Conservation (phyloP, 441 rosid genomes). For the Corymbia citriodora region DNA sequence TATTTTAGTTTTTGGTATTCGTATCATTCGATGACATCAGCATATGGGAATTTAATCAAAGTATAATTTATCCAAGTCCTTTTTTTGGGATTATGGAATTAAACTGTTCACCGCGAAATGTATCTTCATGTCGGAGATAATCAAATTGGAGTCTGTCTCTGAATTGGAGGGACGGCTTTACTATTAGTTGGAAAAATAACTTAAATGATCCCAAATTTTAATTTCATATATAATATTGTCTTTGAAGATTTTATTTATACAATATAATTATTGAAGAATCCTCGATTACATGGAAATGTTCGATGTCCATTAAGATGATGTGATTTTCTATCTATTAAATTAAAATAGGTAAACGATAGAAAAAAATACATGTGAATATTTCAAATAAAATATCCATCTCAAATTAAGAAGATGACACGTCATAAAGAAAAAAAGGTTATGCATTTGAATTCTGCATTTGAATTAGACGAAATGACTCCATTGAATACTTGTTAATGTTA, state of each 20-base stretch:
- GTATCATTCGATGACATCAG: not conserved
- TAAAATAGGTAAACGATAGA: accelerated
- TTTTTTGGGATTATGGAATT: not conserved
- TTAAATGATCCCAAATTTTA: accelerated
- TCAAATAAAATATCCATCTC: not conserved
- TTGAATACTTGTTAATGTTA: not conserved
- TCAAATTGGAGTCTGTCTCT: accelerated
- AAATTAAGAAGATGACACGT: accelerated
- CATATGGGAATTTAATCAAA: not conserved
- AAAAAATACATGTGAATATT: not conserved
- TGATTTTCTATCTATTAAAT: not conserved
- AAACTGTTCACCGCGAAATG: too few species aligned
- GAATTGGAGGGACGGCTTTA: accelerated
- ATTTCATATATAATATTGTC: not conserved
- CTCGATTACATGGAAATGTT: accelerated
- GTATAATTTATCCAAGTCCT: not conserved
- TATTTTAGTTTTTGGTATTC: not conserved
- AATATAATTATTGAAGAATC: accelerated
- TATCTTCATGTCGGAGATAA: not conserved
- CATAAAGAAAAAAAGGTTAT: accelerated
- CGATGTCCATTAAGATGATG: accelerated
- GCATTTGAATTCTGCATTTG: accelerated
- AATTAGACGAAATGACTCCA: not conserved
- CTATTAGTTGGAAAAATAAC: not conserved
- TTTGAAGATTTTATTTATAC: accelerated